Base-by-base conservation (phyloP, 148 eudicot genomes). In the Talinum fruticosum region DNA sequence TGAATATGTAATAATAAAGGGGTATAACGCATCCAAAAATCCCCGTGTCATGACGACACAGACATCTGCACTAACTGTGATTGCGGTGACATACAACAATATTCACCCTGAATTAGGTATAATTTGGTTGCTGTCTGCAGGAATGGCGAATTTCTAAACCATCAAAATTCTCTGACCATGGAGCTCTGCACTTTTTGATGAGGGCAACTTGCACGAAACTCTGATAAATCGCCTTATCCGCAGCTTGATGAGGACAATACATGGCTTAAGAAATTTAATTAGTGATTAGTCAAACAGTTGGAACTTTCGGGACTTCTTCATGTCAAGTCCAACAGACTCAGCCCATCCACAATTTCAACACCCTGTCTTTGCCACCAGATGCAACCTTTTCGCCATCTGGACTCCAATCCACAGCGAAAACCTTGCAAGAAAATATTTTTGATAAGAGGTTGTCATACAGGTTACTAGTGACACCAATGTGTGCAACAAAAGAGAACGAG, bases 321-420 rank as follows among this genome's bases (percentile, higher is more conserved):
- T 59, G 66, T 59, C 64, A 59, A n/a, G 66, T 35, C 36, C 36
- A 36, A 36, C 28, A n/a, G 57, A 5, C 30, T 81, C 86, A 92
- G 28, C 98, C 93, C 97, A 95, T 95, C 99, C 99, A 95, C 51
- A 95, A 73, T 82, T 95, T 95, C 86, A 95, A 67, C 64, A 90
- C 94, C 80, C 90, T 82, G 80, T 93, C 97, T 77, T 78, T 91
- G 57, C 99, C 99, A 67, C 99, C 99, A 36, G 99, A 95, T 83
- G 96, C 99, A 61, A 92, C 97, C 83, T 92, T 95, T 81, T 92
- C 99, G 34, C 97, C 97, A 72, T 95, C 97, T 45, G 99, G 99
- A 87, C 97, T 92, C 99, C 99, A 95, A 84, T 95, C 97, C 77
- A 95, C 99, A 59, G 99, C 87, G 79, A 89, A 95, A 72, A 92